Percentiles rank a stretch among this genome's conserved stretches.
Conservation (phyloP, 208 protist species). For the Leishmania arabica region DNA sequence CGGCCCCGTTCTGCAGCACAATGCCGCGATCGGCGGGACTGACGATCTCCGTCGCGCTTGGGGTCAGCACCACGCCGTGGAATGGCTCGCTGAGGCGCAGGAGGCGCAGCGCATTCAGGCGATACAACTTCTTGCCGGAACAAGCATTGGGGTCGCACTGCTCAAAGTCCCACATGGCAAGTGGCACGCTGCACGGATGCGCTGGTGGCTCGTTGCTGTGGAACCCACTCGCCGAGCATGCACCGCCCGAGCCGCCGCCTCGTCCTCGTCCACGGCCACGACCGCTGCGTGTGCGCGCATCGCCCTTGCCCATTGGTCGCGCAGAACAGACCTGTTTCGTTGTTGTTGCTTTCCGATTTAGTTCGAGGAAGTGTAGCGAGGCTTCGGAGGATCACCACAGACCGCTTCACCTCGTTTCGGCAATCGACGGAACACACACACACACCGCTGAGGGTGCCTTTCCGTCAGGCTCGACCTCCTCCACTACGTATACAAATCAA, state of each 20-base stretch:
- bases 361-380: not conserved
- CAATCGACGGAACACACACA: not conserved
- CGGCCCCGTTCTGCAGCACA: slow-evolving; percentile 89
- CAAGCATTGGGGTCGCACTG: slow-evolving; percentile 99
- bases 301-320: slow-evolving; percentile 14
- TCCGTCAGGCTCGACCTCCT: not conserved
- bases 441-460: not conserved
- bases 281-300: slow-evolving; percentile 18
- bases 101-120: slow-evolving; percentile 88
- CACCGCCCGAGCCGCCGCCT: slow-evolving; percentile 24
- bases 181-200: slow-evolving; percentile 74
- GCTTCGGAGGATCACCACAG: too few relatives aligned
- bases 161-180: slow-evolving; percentile 99
- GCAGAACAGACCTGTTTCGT: not conserved
- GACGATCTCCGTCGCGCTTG: slow-evolving; percentile 92
- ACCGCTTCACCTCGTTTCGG: not conserved
- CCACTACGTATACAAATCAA: not conserved
- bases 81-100: slow-evolving; percentile 91
- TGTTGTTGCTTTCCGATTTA: not conserved
- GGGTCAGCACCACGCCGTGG: slow-evolving; percentile 95
- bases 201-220: slow-evolving; percentile 45
- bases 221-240: slow-evolving; percentile 29
- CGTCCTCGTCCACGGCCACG: slow-evolving; percentile 33
- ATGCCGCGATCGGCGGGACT: slow-evolving; percentile 93
- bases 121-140: slow-evolving; percentile 95